A percentile compares a stretch with the other conserved stretches of the same genome.
phyloP scores from a whole-genome alignment of 192 early-diverging fungal species.

The Linnemannia schmuckeri region DNA sequence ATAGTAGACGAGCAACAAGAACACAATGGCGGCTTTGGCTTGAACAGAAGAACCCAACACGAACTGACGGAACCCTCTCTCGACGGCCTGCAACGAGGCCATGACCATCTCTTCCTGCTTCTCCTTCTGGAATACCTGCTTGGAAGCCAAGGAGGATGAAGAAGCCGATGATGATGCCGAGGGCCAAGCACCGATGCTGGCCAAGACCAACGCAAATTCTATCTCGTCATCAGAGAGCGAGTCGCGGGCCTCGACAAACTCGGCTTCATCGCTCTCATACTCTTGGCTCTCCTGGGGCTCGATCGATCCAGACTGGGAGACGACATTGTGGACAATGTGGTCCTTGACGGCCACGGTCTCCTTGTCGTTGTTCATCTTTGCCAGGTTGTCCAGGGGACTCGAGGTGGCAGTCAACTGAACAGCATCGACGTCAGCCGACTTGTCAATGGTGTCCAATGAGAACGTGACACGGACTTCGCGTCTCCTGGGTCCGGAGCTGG shows the following conservation, averaged over 20 bases:
- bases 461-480: constrained; percentile 48
- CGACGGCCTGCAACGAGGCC: constrained; percentile 10
- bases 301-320: not conserved
- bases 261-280: constrained; percentile 35
- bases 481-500: constrained; percentile 5
- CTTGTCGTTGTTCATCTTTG: constrained; percentile 1
- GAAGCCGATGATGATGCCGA: not conserved
- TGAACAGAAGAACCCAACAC: constrained; percentile 7
- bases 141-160: not conserved
- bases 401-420: not conserved
- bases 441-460: constrained; percentile 44
- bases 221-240: constrained; percentile 34
- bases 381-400: constrained; percentile 21
- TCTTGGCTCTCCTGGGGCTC: constrained; percentile 6
- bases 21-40: constrained; percentile 35
- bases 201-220: constrained; percentile 17
- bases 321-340: constrained; percentile 19
- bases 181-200: constrained; percentile 29
- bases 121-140: not conserved
- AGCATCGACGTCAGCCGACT: constrained; percentile 10
- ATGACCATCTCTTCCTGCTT: constrained; percentile 29
- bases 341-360: constrained; percentile 3
- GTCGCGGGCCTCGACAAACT: constrained; percentile 48
- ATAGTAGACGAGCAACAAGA: constrained; percentile 42
- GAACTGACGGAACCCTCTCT: constrained; percentile 12